A percentile compares a stretch with the other conserved stretches of the same genome.
phyloP scores from a whole-genome alignment of 2,329 filamentous ascomycete genomes.

The Beauveria brongniartii region DNA sequence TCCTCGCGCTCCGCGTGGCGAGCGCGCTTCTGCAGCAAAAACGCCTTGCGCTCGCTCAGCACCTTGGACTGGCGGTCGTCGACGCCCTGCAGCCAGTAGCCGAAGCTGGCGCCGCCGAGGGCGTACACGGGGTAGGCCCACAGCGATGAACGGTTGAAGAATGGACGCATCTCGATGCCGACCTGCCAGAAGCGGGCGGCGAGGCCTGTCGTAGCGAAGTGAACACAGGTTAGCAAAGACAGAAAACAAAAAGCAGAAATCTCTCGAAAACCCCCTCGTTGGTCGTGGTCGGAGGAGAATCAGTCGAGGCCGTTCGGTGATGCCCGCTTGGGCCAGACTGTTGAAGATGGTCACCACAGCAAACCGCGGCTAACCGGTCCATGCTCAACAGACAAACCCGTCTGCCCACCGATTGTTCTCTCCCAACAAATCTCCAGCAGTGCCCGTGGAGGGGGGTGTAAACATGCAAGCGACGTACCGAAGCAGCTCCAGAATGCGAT shows the following conservation, averaged over 20 bases:
- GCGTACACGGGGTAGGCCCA: slow-evolving; percentile 92
- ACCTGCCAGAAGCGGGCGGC: slow-evolving; percentile 93
- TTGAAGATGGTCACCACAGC: too few relatives aligned
- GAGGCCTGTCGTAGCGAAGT: slow-evolving; percentile 54
- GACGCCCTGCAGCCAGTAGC: slow-evolving; percentile 92
- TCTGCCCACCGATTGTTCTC: neutral
- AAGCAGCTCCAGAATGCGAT: slow-evolving; percentile 84
- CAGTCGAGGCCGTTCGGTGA: too few relatives aligned
- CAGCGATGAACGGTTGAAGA: slow-evolving; percentile 75
- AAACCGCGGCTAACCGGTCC: neutral
- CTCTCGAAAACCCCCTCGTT: too few relatives aligned
- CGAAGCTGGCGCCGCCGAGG: slow-evolving; percentile 79
- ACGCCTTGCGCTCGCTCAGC: slow-evolving; percentile 68
- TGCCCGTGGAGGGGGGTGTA: neutral
- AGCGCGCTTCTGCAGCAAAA: slow-evolving; percentile 81
- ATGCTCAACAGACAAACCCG: neutral
- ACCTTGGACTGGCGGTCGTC: slow-evolving; percentile 73
- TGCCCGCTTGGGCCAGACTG: too few relatives aligned
- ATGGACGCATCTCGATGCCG: slow-evolving; percentile 95
- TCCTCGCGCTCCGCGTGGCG: slow-evolving; percentile 44
- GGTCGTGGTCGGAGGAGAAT: too few relatives aligned
- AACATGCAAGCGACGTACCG: slow-evolving; percentile 51
- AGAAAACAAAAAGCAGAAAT: too few relatives aligned
- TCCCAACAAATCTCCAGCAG: neutral
- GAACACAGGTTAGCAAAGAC: neutral